Evolutionary conservation across 164 flowering plant genomes (phyloP).

Genomic region (Tetrastigma voinierianum): DNA sequence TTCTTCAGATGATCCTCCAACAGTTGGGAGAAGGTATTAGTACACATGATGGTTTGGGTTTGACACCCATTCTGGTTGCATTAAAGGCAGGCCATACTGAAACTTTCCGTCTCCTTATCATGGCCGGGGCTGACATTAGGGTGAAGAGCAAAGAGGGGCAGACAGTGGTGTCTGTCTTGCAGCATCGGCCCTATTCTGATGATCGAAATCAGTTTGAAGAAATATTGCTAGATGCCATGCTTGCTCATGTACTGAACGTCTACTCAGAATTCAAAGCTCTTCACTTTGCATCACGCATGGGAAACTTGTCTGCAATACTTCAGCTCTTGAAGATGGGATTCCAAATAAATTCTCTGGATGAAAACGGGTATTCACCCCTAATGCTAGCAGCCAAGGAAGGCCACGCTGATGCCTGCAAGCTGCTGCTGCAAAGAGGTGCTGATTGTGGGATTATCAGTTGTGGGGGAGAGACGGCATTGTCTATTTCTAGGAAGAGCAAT

Average conservation of each 20-base stretch:
- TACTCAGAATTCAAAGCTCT: constrained; percentile 8
- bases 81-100: constrained; percentile 11
- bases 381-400: constrained; percentile 18
- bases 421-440: constrained; percentile 9
- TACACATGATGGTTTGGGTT: constrained; percentile 10
- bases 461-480: constrained; percentile 7
- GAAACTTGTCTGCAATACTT: constrained; percentile 3
- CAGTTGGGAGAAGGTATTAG: constrained; percentile 1
- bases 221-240: constrained; percentile 10
- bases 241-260: constrained; percentile 1
- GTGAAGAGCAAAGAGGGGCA: constrained; percentile 7
- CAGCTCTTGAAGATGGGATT: constrained; percentile 12
- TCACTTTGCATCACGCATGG: constrained; percentile 9
- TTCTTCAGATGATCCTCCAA: constrained; percentile 7
- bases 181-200: constrained; percentile 3
- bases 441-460: background rate
- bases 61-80: constrained; percentile 12
- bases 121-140: constrained; percentile 7
- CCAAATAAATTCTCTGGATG: constrained; percentile 3
- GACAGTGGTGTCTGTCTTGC: constrained; percentile 1
- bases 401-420: constrained; percentile 10
- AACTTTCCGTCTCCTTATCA: constrained; percentile 8
- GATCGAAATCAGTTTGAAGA: constrained; percentile 7
- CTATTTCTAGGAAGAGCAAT: constrained; percentile 7
- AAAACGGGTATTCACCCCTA: constrained; percentile 11